Base-by-base conservation (phyloP, 1,139 yeast species). In the Nakaseomyces bracarensis region DNA sequence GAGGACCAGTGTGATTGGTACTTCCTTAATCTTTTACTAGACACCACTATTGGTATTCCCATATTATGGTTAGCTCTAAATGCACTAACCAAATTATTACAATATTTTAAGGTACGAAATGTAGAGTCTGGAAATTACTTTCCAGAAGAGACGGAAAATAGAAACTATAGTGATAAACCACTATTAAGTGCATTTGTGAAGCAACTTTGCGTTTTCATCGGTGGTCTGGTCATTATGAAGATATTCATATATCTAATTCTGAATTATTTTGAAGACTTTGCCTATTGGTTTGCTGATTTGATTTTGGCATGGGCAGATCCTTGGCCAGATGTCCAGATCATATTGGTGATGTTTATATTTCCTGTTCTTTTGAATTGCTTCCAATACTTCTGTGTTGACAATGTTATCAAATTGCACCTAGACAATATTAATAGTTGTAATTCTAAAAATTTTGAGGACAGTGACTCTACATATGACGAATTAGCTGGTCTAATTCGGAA, bases 11-110 rank as follows among this genome's bases (percentile, higher is more conserved):
- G 94, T 57, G 86, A 82, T 52, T 89, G 96, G 94, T 91, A 91
- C 65, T 89, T 91, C 55, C 68, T 91, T 43, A 91, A 84, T 55
- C 75, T 89, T 35, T 71, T 89, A 16, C 74, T 89, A 58, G 98
- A 91, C 61, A 89, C 97, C 36, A 91, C 98, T 0, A 72, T 89
- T n/a, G 98, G 98, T 0, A 94, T 87, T 2, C 93, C 93, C 19
- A 72, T 89, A 3, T 68, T 91, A 34, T 87, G 82, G 77, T 60
- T 60, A 15, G 62, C 68, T 35, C 64, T 81, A 13, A 63, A 66
- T 40, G 44, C 66, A 15, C 62, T 74, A 1, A 77, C 73, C 52
- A 54, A 65, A 30, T 57, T 74, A 9, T 81, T 82, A 13, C 70
- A 71, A 48, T 62, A 58, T 33, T 57, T 67, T 1, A 65, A 75